Evolutionary conservation across 768 basidiomycete species (phyloP), one percentile per base, ranked within the genome.

Genomic region (Amanita thiersii): DNA sequence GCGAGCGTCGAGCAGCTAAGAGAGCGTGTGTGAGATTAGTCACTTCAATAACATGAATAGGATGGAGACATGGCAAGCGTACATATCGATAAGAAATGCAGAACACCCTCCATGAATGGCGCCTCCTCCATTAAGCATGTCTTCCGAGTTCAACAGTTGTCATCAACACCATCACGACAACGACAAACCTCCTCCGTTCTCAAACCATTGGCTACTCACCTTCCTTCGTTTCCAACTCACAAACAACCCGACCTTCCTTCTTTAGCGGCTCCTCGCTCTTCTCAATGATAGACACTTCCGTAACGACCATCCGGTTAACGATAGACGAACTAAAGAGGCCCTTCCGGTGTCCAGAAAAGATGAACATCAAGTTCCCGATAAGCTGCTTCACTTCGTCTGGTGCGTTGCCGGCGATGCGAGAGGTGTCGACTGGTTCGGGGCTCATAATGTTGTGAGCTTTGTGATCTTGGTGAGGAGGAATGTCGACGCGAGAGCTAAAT

Each of bases 61-160:
- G 7, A 5, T 37, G n/a, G 19, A 39, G 21, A 35, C 12, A 12
- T 62, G n/a, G n/a, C n/a, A n/a, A n/a, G n/a, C 69, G 20, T 33
- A 72, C 77, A 66, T 49, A 54, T 79, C 77, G 29, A 78, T 65
- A 3, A 80, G 55, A 39, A 70, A 64, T 0, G 72, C 75, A 2
- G 70, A 63, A 47, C 77, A 79, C 14, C 68, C 75, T 19, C 77
- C 77, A 35, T 80, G 78, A 1, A 79, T 49, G 30, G 54, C 64
- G n/a, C 65, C 64, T 3, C 36, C 48, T 14, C 59, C 62, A 28
- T 45, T 45, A n/a, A 39, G 36, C 44, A 45, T 45, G 23, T 45
- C 44, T 45, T n/a, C n/a, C n/a, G n/a, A n/a, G n/a, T n/a, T n/a
- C n/a, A n/a, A 17, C 8, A 14, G 14, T 25, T 7, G 3, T 20